Evolutionary conservation across 2,329 filamentous ascomycete species (phyloP).

Genomic region (Botrytis aclada): DNA sequence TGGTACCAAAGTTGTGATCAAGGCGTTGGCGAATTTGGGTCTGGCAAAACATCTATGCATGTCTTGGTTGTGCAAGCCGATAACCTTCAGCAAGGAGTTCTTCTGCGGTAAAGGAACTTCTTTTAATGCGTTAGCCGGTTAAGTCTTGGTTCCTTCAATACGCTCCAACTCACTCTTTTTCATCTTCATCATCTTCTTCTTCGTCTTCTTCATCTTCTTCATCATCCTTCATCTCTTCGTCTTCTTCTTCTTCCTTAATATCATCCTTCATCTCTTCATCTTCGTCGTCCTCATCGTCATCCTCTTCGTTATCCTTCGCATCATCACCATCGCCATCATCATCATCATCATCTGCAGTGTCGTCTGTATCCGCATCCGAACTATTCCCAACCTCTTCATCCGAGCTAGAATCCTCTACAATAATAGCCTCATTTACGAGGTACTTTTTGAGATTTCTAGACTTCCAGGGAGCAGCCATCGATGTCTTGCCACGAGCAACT

Average conservation of each 20-base stretch:
- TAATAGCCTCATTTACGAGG: not conserved
- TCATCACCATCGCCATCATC: conserved; percentile 41
- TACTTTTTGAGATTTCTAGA: not conserved
- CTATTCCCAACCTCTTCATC: not conserved
- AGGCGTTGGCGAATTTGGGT: not conserved
- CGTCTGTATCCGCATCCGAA: not conserved
- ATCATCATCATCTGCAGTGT: conserved; percentile 79
- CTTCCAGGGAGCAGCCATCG: not conserved
- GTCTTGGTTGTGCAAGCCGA: not conserved
- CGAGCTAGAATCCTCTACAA: not conserved
- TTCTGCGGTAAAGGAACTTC: not conserved
- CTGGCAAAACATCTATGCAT: not conserved
- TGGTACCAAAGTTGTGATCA: not conserved
- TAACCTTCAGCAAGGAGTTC: not conserved
- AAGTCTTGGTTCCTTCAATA: too few relatives aligned
- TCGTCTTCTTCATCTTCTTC: conserved; percentile 40
- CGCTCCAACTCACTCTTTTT: not conserved
- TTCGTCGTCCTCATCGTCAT: conserved; percentile 40
- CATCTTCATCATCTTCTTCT: conserved; percentile 45
- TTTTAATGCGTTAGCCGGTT: not conserved
- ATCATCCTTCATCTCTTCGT: conserved; percentile 36
- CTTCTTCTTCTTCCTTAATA: not conserved
- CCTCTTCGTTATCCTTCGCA: conserved; percentile 38
- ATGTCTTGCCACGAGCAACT: not conserved
- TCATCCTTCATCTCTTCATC: conserved; percentile 49